Evolutionary conservation across 768 basidiomycete genomes (phyloP), one percentile per base, ranked within the genome.

Genomic region (Amanita pseudoporphyria): DNA sequence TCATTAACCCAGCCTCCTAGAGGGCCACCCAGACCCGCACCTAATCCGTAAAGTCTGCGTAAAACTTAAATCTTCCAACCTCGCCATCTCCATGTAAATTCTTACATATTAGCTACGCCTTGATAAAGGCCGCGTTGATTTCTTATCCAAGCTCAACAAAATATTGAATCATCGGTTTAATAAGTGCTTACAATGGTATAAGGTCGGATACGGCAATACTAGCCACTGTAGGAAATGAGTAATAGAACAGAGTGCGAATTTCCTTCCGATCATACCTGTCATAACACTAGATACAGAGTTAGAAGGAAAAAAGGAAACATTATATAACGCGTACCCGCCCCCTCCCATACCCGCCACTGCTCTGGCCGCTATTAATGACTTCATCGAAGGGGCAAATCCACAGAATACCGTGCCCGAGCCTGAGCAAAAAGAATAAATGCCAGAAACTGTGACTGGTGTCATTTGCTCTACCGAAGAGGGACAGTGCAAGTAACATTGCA

Each of bases 331-430:
- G 66, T 62, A 88, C 81, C 90, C 86, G 65, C 90, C 92, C 50
- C 92, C 90, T 49, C 89, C 92, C 81, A 90, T 88, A 43, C 93
- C 93, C 22, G 93, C 91, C 38, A 96, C 66, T 3, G 88, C 81
- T 10, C 94, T 79, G 49, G 86, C 87, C 36, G 74, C 72, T 53
- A 95, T 90, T 47, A 96, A 74, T 10, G 73, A 63, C 54, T 79
- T 75, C 93, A 97, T 95, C 5, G 83, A 86, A 7, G 85, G 81
- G 36, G 91, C 94, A 36, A 93, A 56, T 1, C 89, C 95, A 60
- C 93, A 97, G 13, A 83, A 71, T 36, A 90, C 71, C 1, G 92
- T 97, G 18, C 94, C 94, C 53, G 78, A 71, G 18, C 85, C 86
- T 88, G 60, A 56, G 33, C 32, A 52, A 31, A 46, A 45, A 56